A percentile compares a stretch with the other conserved stretches of the same genome.
Evolutionary conservation across 2,329 filamentous ascomycete species (phyloP).

Genomic region (Fusarium sp.): DNA sequence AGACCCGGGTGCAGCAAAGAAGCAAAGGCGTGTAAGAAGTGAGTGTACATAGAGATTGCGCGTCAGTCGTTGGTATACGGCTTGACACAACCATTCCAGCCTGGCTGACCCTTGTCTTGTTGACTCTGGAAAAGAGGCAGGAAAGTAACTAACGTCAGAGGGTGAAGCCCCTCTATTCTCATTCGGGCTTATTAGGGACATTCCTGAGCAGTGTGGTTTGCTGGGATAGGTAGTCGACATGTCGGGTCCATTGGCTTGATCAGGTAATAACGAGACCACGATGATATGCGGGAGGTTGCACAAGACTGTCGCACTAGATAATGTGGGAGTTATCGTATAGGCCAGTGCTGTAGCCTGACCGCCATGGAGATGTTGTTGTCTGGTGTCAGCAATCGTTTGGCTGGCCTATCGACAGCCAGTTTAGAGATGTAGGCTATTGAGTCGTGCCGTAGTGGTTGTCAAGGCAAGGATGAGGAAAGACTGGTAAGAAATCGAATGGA

Average conservation of each 20-base stretch:
- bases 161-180: neutral
- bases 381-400: slow-evolving; percentile 9
- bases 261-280: slow-evolving; percentile 4
- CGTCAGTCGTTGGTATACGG: slow-evolving; percentile 4
- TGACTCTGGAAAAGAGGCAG: neutral
- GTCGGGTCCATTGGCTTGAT: neutral
- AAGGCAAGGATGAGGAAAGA: neutral
- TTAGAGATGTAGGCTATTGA: neutral
- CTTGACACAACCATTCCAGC: slow-evolving; percentile 6
- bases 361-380: slow-evolving; percentile 5
- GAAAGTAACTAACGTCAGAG: neutral
- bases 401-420: neutral
- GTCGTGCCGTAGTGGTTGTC: slow-evolving; percentile 2
- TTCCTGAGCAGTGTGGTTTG: slow-evolving; percentile 3
- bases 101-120: neutral
- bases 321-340: neutral
- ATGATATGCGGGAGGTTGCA: neutral
- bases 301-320: neutral
- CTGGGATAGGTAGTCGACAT: neutral
- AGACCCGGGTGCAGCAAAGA: neutral
- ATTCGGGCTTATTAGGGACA: neutral
- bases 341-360: slow-evolving; percentile 1
- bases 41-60: neutral
- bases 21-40: neutral
- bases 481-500: neutral